Percentiles rank a stretch among this genome's conserved stretches.
Evolutionary conservation across 2,329 filamentous ascomycete species (phyloP).

Genomic region (Plectosphaerella cucumerina): DNA sequence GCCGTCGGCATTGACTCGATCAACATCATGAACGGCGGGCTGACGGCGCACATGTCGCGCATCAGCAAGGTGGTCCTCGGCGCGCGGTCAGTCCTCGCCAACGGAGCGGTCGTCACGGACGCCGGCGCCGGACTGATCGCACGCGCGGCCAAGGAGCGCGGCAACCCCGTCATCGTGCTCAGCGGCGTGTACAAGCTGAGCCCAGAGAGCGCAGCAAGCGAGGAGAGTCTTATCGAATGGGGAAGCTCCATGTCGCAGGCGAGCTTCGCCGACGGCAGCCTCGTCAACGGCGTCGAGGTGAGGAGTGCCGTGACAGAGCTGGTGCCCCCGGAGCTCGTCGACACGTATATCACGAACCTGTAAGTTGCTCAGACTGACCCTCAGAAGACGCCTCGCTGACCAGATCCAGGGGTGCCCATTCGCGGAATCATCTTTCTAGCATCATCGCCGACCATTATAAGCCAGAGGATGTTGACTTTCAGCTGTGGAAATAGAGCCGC

Average conservation of each 20-base stretch:
- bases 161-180: constrained; percentile 82
- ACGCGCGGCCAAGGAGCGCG: constrained; percentile 75
- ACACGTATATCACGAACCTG: constrained; percentile 80
- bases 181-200: constrained; percentile 92
- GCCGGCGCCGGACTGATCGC: constrained; percentile 82
- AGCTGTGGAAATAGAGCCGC: constrained; percentile 31
- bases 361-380: constrained; percentile 26
- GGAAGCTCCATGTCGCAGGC: constrained; percentile 76
- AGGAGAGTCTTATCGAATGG: constrained; percentile 79
- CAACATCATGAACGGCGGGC: constrained; percentile 75
- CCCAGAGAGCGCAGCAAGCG: constrained; percentile 81
- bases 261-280: constrained; percentile 71
- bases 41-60: constrained; percentile 91
- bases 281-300: constrained; percentile 75
- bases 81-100: constrained; percentile 81
- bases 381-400: constrained; percentile 3
- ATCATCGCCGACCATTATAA: constrained; percentile 75
- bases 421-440: constrained; percentile 67
- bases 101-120: constrained; percentile 80
- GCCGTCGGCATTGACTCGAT: constrained; percentile 78
- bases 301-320: constrained; percentile 80
- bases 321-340: constrained; percentile 69
- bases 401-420: constrained; percentile 55
- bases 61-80: constrained; percentile 94
- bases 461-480: constrained; percentile 64